Evolutionary conservation across 2,329 filamentous ascomycete genomes (phyloP).

Genomic region (Xylaria sp.): DNA sequence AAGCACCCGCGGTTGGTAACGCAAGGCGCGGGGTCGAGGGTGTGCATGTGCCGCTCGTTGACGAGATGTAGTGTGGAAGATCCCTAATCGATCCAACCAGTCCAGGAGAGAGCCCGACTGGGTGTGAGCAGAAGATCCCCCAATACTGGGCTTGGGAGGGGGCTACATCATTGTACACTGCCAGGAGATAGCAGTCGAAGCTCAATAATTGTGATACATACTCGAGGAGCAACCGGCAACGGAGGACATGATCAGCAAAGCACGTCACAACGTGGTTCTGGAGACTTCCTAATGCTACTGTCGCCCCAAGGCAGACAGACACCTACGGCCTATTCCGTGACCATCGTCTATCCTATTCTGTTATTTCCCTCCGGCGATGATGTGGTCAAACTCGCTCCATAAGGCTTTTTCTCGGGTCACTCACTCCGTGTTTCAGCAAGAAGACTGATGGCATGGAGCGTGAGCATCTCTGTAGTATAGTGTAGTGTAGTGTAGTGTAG

Average conservation of each 20-base stretch:
- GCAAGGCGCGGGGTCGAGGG: constrained; percentile 31
- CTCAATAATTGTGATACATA: constrained; percentile 19
- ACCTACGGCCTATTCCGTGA: not conserved
- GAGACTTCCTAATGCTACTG: constrained; percentile 1
- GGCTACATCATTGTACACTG: not conserved
- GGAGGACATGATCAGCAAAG: constrained; percentile 17
- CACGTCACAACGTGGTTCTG: constrained; percentile 15
- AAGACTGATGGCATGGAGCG: not conserved
- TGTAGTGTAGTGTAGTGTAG: not conserved
- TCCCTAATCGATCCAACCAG: constrained; percentile 25
- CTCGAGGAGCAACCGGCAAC: constrained; percentile 1
- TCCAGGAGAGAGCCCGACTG: constrained; percentile 33
- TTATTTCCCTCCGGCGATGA: not conserved
- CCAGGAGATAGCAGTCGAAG: constrained; percentile 15
- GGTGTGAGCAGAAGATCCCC: constrained; percentile 15
- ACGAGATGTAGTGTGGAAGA: constrained; percentile 23
- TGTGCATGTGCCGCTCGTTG: constrained; percentile 29
- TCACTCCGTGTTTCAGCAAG: constrained; percentile 34
- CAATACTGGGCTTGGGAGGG: constrained; percentile 15
- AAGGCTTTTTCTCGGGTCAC: constrained; percentile 22
- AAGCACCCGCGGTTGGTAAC: constrained; percentile 19
- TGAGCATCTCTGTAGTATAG: constrained; percentile 9
- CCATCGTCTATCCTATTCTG: not conserved
- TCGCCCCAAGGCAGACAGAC: not conserved
- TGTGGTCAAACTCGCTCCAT: constrained; percentile 13